Percentiles rank a stretch among this genome's conserved stretches.
phyloP scores from a whole-genome alignment of 345 rosid genomes.

The Turritis glabra region DNA sequence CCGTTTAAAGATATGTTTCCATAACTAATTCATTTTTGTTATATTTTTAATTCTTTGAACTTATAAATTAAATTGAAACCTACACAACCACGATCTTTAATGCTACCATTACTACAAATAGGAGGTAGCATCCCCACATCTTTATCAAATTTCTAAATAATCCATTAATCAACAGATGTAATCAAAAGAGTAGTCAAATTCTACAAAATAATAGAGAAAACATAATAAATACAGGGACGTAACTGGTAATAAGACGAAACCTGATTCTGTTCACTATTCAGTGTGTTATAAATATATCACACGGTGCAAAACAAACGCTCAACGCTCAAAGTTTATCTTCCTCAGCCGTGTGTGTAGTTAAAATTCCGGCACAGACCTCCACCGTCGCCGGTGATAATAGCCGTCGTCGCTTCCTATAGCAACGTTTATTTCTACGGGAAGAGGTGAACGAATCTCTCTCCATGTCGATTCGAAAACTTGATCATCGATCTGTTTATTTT shows the following conservation, averaged over 20 bases:
- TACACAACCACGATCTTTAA: conserved; percentile 18
- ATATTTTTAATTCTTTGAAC: neutral
- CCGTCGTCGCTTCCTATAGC: neutral
- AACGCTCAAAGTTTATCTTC: neutral
- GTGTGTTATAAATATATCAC: conserved; percentile 8
- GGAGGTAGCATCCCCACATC: neutral
- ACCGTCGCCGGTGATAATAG: neutral
- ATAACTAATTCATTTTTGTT: neutral
- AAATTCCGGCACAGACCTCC: neutral
- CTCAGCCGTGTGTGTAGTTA: neutral
- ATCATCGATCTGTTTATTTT: conserved; percentile 17
- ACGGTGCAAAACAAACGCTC: neutral
- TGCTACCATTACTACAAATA: neutral
- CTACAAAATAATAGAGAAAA: neutral
- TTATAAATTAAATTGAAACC: neutral
- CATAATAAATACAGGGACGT: neutral
- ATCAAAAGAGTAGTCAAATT: neutral
- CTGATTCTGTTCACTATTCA: neutral
- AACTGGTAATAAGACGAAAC: conserved; percentile 1
- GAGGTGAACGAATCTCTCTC: neutral
- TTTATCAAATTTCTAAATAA: neutral
- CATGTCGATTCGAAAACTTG: neutral
- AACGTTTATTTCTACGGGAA: neutral
- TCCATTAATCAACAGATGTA: neutral
- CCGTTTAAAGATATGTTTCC: neutral